Percentiles rank a stretch among this genome's conserved stretches.
These are phyloP conservation scores for Lipomyces spencermartinsiae DNA, from an alignment of 805 yeast genomes.

Conservation along the genomic window DNA sequence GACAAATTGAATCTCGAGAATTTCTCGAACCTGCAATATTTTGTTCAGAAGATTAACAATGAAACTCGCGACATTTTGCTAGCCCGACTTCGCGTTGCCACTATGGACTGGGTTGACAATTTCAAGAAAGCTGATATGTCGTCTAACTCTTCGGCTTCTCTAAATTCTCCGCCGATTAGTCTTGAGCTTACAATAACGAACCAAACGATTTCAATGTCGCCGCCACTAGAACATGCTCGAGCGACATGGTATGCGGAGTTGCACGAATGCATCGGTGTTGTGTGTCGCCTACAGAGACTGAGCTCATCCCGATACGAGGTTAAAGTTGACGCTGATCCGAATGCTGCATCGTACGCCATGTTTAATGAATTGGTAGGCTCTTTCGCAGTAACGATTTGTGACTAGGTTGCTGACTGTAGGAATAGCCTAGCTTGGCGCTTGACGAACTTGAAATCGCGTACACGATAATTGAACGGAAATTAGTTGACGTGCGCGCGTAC, in stretches of 20 bases:
- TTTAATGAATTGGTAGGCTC: conserved; percentile 19
- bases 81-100: conserved; percentile 41
- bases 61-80: conserved; percentile 44
- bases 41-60: conserved; percentile 49
- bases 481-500: conserved; percentile 48
- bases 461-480: conserved; percentile 46
- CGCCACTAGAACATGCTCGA: conserved; percentile 42
- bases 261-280: conserved; percentile 33
- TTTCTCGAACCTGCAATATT: conserved; percentile 46
- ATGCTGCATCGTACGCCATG: not conserved
- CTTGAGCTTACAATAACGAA: conserved; percentile 43
- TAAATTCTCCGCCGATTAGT: conserved; percentile 10
- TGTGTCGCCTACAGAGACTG: conserved; percentile 31
- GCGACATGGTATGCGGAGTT: conserved; percentile 36
- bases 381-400: not conserved
- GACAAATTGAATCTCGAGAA: conserved; percentile 46
- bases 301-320: conserved; percentile 32
- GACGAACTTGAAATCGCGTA: conserved; percentile 32
- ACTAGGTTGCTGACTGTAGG: not conserved
- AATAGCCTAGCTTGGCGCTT: conserved; percentile 12
- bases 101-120: conserved; percentile 40
- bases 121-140: conserved; percentile 24
- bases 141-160: conserved; percentile 5
- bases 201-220: conserved; percentile 42
- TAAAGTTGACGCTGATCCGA: conserved; percentile 2